A percentile compares a stretch with the other conserved stretches of the same genome.
phyloP scores from a whole-genome alignment of 2,329 filamentous ascomycete species.

The Aspergillus novofumigatus region DNA sequence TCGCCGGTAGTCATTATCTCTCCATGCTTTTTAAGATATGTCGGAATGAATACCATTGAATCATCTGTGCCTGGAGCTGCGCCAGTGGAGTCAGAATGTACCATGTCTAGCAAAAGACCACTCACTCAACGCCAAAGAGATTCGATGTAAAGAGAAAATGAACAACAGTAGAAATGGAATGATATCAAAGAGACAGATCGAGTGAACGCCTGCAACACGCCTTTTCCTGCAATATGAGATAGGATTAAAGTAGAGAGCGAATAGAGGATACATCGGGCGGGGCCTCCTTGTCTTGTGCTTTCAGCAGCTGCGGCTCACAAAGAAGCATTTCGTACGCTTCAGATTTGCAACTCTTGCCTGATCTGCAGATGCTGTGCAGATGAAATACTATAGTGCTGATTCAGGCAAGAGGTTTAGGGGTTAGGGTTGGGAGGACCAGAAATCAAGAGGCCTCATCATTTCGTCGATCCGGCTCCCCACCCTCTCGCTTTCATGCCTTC shows the following conservation, averaged over 20 bases:
- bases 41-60: too few species aligned
- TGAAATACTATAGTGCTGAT: neutral
- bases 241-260: neutral
- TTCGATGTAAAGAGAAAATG: neutral
- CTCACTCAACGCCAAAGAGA: neutral
- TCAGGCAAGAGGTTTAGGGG: neutral
- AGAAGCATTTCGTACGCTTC: neutral
- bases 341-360: neutral
- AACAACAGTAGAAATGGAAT: neutral
- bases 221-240: neutral
- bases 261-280: neutral
- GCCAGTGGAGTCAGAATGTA: neutral
- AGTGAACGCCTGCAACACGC: neutral
- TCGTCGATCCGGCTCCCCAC: constrained; percentile 50
- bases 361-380: neutral
- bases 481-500: constrained; percentile 79
- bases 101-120: neutral
- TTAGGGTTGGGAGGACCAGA: neutral
- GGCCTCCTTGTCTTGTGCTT: too few species aligned
- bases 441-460: constrained; percentile 15
- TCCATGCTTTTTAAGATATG: too few species aligned
- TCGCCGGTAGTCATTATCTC: neutral
- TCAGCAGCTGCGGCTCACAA: neutral
- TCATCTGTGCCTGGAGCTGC: neutral
- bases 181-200: neutral